A percentile compares a stretch with the other conserved stretches of the same genome.
phyloP scores from a whole-genome alignment of 2,329 filamentous ascomycete genomes.

The Aspergillus clavatus region DNA sequence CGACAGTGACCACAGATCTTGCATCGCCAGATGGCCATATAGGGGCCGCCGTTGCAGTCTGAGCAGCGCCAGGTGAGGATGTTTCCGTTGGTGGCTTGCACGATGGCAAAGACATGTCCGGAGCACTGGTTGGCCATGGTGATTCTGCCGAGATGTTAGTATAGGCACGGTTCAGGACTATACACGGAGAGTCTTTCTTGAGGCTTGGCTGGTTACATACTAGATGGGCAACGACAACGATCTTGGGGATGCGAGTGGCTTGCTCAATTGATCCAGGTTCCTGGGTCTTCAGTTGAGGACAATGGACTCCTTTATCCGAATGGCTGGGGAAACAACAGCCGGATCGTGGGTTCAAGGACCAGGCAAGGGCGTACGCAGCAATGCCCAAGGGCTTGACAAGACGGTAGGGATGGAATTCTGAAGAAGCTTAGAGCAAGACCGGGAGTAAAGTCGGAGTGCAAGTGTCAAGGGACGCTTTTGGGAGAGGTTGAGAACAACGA shows the following conservation, averaged over 20 bases:
- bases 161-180: no score
- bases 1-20: slow-evolving; percentile 40
- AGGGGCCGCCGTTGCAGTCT: slow-evolving; percentile 40
- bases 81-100: slow-evolving; percentile 40
- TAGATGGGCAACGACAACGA: no score
- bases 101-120: slow-evolving; percentile 36
- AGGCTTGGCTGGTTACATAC: slow-evolving; percentile 4
- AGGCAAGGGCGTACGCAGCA: neutral
- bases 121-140: slow-evolving; percentile 39
- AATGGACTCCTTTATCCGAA: neutral
- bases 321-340: neutral
- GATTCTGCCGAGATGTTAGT: slow-evolving; percentile 6
- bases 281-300: neutral
- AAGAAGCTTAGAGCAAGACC: neutral
- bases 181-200: no score
- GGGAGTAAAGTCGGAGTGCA: neutral
- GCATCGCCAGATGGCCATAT: slow-evolving; percentile 41
- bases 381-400: neutral
- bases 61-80: slow-evolving; percentile 43
- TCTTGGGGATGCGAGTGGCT: no score
- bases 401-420: neutral
- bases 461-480: neutral
- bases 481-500: neutral
- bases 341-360: neutral
- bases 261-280: neutral